Evolutionary conservation across 768 basidiomycete species (phyloP).

Genomic region (Mycena galopus): DNA sequence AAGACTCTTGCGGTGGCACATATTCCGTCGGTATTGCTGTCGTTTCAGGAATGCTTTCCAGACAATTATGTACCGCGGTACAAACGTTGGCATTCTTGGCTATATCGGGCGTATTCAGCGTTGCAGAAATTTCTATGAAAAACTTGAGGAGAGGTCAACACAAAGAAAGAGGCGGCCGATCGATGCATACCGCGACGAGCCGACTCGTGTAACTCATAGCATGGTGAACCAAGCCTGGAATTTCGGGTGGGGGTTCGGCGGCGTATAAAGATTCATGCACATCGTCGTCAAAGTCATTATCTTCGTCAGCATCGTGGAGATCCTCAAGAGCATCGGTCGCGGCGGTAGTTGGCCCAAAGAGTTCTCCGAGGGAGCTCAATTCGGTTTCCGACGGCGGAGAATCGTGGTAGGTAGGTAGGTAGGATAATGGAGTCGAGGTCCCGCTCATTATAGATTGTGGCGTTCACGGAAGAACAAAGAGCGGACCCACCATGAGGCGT

Average conservation of each 20-base stretch:
- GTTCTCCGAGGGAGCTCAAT: conserved; percentile 33
- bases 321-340: conserved; percentile 22
- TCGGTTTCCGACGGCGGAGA: conserved; percentile 20
- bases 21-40: conserved; percentile 18
- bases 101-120: conserved; percentile 24
- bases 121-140: conserved; percentile 27
- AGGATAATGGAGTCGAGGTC: background rate
- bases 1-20: conserved; percentile 31
- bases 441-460: conserved; percentile 7
- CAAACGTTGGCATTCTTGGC: conserved; percentile 32
- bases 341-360: conserved; percentile 13
- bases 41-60: conserved; percentile 25
- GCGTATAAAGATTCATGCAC: conserved; percentile 15
- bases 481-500: conserved; percentile 7
- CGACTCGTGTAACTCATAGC: conserved; percentile 29
- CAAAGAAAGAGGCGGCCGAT: background rate
- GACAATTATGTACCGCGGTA: conserved; percentile 27
- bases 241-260: conserved; percentile 12
- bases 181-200: conserved; percentile 28
- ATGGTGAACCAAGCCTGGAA: conserved; percentile 26
- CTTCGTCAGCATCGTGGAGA: conserved; percentile 8
- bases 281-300: conserved; percentile 19
- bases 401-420: too few species aligned
- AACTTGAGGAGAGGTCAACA: conserved; percentile 21
- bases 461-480: conserved; percentile 2